Evolutionary conservation across 371 early-diverging fungal genomes (phyloP).

Genomic region (Mucor circinelloides): DNA sequence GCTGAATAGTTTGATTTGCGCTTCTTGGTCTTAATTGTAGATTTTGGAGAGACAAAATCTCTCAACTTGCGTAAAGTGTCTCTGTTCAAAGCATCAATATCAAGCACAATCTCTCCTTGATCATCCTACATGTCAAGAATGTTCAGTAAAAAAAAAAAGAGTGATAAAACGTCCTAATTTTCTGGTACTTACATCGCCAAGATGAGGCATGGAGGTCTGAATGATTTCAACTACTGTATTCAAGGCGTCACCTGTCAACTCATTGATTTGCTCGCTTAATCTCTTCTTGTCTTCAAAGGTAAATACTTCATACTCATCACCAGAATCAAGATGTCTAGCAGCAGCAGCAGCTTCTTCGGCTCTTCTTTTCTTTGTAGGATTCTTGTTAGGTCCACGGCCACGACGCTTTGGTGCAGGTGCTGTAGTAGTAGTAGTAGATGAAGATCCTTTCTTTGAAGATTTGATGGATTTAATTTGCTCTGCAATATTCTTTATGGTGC

Average conservation of each 20-base stretch:
- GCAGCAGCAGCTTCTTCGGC: neutral
- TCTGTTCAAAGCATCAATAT: conserved; percentile 86
- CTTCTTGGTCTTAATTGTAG: neutral
- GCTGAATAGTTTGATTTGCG: neutral
- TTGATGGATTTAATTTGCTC: conserved; percentile 68
- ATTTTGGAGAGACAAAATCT: conserved; percentile 63
- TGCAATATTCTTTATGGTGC: conserved; percentile 62
- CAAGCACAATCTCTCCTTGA: conserved; percentile 90
- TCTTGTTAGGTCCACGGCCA: conserved; percentile 14
- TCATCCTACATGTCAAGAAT: conserved; percentile 39
- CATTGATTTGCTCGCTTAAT: conserved; percentile 80
- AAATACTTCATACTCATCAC: conserved; percentile 52
- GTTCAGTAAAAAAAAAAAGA: neutral
- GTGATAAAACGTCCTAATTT: neutral
- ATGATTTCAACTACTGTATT: conserved; percentile 85
- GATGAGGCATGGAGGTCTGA: conserved; percentile 76
- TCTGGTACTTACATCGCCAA: conserved; percentile 58
- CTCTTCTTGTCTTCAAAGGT: conserved; percentile 89
- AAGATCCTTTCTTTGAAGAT: conserved; percentile 44
- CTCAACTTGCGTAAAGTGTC: conserved; percentile 81
- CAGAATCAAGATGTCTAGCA: neutral
- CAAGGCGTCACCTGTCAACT: conserved; percentile 72
- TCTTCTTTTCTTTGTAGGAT: conserved; percentile 3
- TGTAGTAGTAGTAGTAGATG: conserved; percentile 23
- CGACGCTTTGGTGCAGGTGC: conserved; percentile 21